Evolutionary conservation across 176 grass and related monocot species (phyloP).

Genomic region (Poa annua): DNA sequence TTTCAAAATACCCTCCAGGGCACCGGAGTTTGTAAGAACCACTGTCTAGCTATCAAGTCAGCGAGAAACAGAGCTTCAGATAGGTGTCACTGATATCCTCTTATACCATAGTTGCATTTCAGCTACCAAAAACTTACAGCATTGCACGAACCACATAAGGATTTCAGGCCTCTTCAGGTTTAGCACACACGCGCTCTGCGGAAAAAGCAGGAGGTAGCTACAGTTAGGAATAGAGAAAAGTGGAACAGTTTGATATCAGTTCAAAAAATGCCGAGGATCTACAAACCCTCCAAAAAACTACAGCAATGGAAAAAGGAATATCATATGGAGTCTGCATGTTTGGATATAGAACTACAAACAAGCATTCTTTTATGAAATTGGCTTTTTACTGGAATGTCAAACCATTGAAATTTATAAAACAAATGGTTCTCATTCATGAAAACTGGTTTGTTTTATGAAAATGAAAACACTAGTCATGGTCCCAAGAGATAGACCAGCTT

Average conservation of each 20-base stretch:
- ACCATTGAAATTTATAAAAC: not conserved
- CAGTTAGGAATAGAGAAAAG: not conserved
- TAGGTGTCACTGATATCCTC: constrained; percentile 32
- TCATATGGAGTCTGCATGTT: constrained; percentile 11
- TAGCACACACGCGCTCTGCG: constrained; percentile 75
- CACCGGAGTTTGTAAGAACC: constrained; percentile 44
- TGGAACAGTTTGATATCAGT: not conserved
- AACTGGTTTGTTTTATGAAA: constrained; percentile 6
- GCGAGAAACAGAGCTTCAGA: constrained; percentile 41
- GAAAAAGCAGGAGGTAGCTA: constrained; percentile 25
- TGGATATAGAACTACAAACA: not conserved
- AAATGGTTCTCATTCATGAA: constrained; percentile 11
- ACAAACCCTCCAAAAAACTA: not conserved
- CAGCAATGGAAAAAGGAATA: not conserved
- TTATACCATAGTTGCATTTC: constrained; percentile 42
- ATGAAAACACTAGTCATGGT: not conserved
- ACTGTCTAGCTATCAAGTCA: constrained; percentile 47
- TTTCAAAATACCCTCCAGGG: constrained; percentile 39
- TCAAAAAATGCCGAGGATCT: not conserved
- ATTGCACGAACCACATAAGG: constrained; percentile 10
- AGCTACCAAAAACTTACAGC: constrained; percentile 42
- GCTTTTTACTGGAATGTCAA: not conserved
- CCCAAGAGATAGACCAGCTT: not conserved
- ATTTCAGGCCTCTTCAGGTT: constrained; percentile 63
- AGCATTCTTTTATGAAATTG: constrained; percentile 1